Conservation (phyloP, 2,329 filamentous ascomycete species). For the Moelleriella libera region DNA sequence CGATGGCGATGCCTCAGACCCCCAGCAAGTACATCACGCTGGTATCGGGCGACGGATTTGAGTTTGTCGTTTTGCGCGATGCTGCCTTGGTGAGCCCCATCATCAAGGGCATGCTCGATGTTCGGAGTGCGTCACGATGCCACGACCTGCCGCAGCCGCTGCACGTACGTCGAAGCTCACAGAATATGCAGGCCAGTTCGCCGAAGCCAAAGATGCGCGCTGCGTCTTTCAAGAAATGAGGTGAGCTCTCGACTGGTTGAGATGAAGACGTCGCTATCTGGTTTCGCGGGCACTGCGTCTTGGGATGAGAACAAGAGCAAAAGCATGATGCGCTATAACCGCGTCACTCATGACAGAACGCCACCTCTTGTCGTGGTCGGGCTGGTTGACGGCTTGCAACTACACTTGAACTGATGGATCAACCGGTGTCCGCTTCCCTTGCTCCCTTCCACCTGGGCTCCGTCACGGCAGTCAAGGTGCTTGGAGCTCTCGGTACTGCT, state of each 20-base stretch:
- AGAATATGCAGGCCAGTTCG: conserved; percentile 24
- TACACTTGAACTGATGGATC: conserved; percentile 51
- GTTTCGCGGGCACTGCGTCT: no score
- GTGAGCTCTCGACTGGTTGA: conserved; percentile 30
- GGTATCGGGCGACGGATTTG: conserved; percentile 60
- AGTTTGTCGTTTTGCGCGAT: conserved; percentile 61
- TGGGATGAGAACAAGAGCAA: conserved; percentile 19
- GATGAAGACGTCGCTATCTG: no score
- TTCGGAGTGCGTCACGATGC: conserved; percentile 10
- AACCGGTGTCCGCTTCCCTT: no score
- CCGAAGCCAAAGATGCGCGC: conserved; percentile 48
- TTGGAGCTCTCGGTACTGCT: background rate
- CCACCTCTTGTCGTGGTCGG: conserved; percentile 13
- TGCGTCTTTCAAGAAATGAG: conserved; percentile 61
- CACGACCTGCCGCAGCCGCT: no score
- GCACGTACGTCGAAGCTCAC: no score
- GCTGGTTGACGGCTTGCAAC: conserved; percentile 33
- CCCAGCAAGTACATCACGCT: conserved; percentile 61
- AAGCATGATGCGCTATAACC: conserved; percentile 16
- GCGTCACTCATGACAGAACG: conserved; percentile 29
- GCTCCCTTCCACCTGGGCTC: conserved; percentile 1
- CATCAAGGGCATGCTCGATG: conserved; percentile 63
- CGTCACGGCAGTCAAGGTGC: background rate
- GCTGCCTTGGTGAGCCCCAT: conserved; percentile 55
- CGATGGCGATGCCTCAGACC: conserved; percentile 10